Conservation (phyloP, 371 early-diverging fungal species). For the Mucor lusitanicus region DNA sequence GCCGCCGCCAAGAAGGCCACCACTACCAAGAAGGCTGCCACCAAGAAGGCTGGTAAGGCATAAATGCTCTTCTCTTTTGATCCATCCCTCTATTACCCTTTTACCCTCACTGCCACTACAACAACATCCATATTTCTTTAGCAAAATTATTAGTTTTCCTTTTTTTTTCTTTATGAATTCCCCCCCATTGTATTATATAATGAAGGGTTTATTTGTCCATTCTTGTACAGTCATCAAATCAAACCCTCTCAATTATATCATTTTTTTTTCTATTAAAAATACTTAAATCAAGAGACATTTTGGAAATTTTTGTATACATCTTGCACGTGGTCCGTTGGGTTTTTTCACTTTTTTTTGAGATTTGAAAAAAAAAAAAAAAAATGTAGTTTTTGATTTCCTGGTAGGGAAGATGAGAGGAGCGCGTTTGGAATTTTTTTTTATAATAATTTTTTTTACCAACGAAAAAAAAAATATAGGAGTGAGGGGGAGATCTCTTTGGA, state of each 20-base stretch:
- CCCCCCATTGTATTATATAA: constrained; percentile 8
- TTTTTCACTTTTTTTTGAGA: constrained; percentile 1
- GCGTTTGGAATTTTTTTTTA: not conserved
- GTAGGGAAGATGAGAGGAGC: not conserved
- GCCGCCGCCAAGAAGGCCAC: constrained; percentile 24
- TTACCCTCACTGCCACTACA: not conserved
- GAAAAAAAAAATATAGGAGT: not conserved
- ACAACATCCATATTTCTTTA: not conserved
- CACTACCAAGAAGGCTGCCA: constrained; percentile 53
- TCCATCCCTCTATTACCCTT: not conserved
- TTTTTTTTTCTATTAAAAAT: constrained; percentile 11
- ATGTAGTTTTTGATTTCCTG: constrained; percentile 9
- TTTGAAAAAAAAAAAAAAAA: not conserved
- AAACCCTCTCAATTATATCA: constrained; percentile 2
- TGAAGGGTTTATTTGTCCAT: constrained; percentile 7
- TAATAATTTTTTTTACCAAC: not conserved
- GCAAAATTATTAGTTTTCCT: not conserved
- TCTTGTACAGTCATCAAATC: constrained; percentile 20
- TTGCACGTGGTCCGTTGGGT: not conserved
- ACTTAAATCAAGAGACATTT: not conserved
- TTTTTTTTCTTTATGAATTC: not conserved
- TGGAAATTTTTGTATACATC: not conserved
- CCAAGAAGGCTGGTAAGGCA: constrained; percentile 52
- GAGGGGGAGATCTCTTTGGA: not conserved
- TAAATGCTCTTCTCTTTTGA: constrained; percentile 6